These are phyloP conservation scores for Niveomyces coronatus DNA, from an alignment of 2,329 filamentous ascomycete genomes.

Conservation along the genomic window DNA sequence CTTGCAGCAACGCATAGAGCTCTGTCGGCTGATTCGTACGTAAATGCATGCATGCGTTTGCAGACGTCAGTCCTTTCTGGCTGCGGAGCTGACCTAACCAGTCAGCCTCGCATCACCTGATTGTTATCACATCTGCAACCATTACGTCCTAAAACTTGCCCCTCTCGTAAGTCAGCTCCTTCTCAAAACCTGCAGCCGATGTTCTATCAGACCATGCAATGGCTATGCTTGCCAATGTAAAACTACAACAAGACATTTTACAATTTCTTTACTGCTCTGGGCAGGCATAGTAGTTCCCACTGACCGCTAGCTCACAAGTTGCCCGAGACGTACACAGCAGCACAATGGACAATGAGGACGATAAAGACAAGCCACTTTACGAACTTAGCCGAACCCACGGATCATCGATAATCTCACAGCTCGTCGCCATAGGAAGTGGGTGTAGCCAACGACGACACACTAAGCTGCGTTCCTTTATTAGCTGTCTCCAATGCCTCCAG, in stretches of 20 bases:
- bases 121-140: neutral
- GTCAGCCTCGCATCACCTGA: neutral
- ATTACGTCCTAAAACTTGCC: neutral
- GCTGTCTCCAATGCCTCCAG: constrained; percentile 1
- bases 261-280: neutral
- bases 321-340: neutral
- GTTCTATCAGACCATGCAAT: neutral
- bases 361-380: constrained; percentile 10
- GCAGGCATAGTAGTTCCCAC: neutral
- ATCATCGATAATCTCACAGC: constrained; percentile 12
- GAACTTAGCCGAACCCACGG: constrained; percentile 9
- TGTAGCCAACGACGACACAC: constrained; percentile 10
- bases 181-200: neutral
- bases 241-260: neutral
- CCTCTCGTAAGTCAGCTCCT: neutral
- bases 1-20: neutral
- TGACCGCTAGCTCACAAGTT: neutral
- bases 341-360: constrained; percentile 7
- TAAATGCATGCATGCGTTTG: neutral
- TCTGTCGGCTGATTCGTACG: neutral
- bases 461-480: constrained; percentile 10
- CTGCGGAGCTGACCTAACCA: neutral
- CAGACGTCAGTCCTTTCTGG: neutral
- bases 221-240: neutral
- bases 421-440: constrained; percentile 12